Percentiles rank a stretch among this genome's conserved stretches.
Evolutionary conservation across 352 stramenopile species (phyloP).

Genomic region (Globisporangium mamillatum): DNA sequence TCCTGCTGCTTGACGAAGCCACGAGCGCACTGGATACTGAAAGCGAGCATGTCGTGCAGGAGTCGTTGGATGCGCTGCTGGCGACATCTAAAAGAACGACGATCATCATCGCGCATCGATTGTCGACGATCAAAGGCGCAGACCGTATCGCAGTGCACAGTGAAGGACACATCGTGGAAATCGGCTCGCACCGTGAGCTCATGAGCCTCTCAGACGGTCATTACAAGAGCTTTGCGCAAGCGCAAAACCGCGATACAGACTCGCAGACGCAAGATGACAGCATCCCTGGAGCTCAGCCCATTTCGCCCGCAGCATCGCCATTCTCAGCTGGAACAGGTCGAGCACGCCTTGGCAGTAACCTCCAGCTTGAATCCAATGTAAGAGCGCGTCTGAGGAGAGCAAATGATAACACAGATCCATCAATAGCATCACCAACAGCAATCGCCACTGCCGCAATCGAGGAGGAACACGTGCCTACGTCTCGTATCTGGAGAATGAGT

Average conservation of each 20-base stretch:
- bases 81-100: constrained; percentile 12
- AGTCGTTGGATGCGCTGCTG: constrained; percentile 63
- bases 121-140: constrained; percentile 93
- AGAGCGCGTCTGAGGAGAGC: not conserved
- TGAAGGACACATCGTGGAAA: constrained; percentile 89
- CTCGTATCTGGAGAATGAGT: constrained; percentile 51
- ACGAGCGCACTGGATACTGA: constrained; percentile 48
- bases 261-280: not conserved
- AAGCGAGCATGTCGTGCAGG: constrained; percentile 68
- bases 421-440: not conserved
- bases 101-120: constrained; percentile 86
- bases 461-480: constrained; percentile 27
- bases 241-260: constrained; percentile 16
- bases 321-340: not conserved
- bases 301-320: not conserved
- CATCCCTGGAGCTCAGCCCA: not conserved
- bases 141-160: constrained; percentile 95
- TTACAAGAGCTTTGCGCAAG: constrained; percentile 42
- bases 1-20: constrained; percentile 51
- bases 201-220: constrained; percentile 44
- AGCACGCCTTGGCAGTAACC: not conserved
- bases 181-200: constrained; percentile 91
- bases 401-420: not conserved
- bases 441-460: not conserved
- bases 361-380: not conserved